phyloP scores from a whole-genome alignment of 2,329 filamentous ascomycete genomes.

The Botrytis byssoidea region DNA sequence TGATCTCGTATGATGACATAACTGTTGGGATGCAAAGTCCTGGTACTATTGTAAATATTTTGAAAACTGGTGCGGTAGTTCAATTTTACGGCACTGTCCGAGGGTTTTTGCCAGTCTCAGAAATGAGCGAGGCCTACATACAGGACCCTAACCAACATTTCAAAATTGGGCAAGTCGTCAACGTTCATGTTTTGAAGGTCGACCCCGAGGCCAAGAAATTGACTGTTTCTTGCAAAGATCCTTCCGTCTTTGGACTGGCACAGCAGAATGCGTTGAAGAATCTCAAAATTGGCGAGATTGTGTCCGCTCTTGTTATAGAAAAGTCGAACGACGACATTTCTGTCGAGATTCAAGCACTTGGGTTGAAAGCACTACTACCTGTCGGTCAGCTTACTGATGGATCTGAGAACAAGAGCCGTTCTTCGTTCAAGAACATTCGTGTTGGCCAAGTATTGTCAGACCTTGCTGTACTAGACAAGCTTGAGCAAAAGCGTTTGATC shows the following conservation, averaged over 20 bases:
- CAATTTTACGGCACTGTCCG: conserved; percentile 85
- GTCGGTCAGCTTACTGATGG: conserved; percentile 83
- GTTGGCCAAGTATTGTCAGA: conserved; percentile 81
- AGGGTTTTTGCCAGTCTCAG: conserved; percentile 86
- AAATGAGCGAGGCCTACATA: conserved; percentile 98
- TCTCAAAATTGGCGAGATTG: conserved; percentile 69
- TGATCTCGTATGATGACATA: conserved; percentile 75
- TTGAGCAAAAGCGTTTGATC: conserved; percentile 72
- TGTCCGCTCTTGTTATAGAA: conserved; percentile 77
- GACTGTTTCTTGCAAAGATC: conserved; percentile 90
- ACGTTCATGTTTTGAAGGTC: conserved; percentile 80
- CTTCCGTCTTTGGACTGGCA: conserved; percentile 69
- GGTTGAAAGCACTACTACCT: conserved; percentile 74
- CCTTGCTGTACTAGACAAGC: conserved; percentile 83
- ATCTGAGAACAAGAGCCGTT: conserved; percentile 72
- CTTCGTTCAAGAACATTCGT: conserved; percentile 74
- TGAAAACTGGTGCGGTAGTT: conserved; percentile 77
- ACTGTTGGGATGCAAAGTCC: conserved; percentile 73
- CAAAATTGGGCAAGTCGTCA: conserved; percentile 84
- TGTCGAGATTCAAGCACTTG: conserved; percentile 70
- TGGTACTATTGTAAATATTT: conserved; percentile 82
- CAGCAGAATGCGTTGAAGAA: conserved; percentile 75
- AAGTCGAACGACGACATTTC: conserved; percentile 75
- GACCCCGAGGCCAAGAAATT: conserved; percentile 69
- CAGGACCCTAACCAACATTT: conserved; percentile 88